Evolutionary conservation across 2,329 filamentous ascomycete genomes (phyloP).

Genomic region (Fonsecaea pedrosoi): DNA sequence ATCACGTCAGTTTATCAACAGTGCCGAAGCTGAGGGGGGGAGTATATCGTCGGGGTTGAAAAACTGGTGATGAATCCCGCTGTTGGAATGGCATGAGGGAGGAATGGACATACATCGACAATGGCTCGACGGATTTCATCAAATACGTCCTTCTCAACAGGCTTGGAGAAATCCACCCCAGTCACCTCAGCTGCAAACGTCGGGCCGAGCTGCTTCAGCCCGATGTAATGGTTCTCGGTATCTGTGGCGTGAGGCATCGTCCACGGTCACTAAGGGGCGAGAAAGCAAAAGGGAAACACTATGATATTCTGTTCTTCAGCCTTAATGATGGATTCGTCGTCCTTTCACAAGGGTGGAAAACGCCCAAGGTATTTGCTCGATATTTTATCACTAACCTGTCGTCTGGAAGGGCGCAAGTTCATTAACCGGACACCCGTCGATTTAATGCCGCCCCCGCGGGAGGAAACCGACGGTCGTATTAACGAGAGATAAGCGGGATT

Average conservation of each 20-base stretch:
- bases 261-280: not conserved
- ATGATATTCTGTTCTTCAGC: not conserved
- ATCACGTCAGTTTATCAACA: not conserved
- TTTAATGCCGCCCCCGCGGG: conserved; percentile 28
- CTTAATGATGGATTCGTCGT: not conserved
- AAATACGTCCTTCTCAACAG: conserved; percentile 46
- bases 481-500: conserved; percentile 19
- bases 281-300: not conserved
- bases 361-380: not conserved
- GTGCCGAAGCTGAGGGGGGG: too few species aligned
- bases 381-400: not conserved
- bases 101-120: conserved; percentile 42
- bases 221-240: conserved; percentile 42
- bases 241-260: conserved; percentile 41
- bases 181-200: conserved; percentile 50
- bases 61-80: too few species aligned
- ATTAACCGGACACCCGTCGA: not conserved
- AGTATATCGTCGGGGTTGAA: not conserved
- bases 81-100: not conserved
- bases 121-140: conserved; percentile 47
- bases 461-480: not conserved
- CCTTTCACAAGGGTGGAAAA: too few species aligned
- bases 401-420: not conserved
- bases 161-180: conserved; percentile 48
- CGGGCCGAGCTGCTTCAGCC: conserved; percentile 46